A percentile compares a stretch with the other conserved stretches of the same genome.
Evolutionary conservation across 1,284 basidiomycete species (phyloP).

Genomic region (Leccinum subrobustum): DNA sequence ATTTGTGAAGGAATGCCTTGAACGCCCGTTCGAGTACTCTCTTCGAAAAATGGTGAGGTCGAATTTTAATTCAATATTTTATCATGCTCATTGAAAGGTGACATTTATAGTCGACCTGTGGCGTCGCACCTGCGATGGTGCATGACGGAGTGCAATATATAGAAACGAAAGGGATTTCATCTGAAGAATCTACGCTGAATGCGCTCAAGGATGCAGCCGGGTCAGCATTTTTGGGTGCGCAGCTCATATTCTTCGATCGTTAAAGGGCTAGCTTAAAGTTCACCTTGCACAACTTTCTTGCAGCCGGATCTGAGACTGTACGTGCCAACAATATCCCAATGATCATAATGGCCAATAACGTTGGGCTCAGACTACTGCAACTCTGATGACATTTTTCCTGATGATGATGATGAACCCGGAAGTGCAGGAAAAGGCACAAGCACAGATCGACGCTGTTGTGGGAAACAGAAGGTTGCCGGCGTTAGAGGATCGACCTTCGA

Average conservation of each 20-base stretch:
- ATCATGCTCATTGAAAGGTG: background rate
- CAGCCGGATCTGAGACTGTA: conserved; percentile 19
- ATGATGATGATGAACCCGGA: conserved; percentile 35
- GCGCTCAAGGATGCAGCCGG: conserved; percentile 14
- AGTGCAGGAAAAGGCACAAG: conserved; percentile 30
- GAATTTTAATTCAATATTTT: background rate
- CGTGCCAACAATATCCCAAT: background rate
- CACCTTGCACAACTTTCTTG: background rate
- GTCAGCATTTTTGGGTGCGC: conserved; percentile 16
- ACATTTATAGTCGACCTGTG: background rate
- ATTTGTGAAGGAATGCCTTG: background rate
- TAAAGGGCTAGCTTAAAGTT: background rate
- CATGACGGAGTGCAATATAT: conserved; percentile 3
- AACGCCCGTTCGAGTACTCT: conserved; percentile 9
- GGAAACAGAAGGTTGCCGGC: conserved; percentile 7
- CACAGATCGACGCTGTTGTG: conserved; percentile 35
- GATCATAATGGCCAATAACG: background rate
- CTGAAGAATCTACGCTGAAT: background rate
- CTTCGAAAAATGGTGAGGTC: background rate
- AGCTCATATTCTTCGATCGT: background rate
- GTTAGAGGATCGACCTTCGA: conserved; percentile 27
- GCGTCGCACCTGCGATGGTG: conserved; percentile 11
- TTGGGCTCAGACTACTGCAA: background rate
- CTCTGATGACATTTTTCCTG: conserved; percentile 31
- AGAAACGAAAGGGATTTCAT: background rate